Base-by-base conservation (phyloP, 257 asterid species). In the Solanum gandarillasii region DNA sequence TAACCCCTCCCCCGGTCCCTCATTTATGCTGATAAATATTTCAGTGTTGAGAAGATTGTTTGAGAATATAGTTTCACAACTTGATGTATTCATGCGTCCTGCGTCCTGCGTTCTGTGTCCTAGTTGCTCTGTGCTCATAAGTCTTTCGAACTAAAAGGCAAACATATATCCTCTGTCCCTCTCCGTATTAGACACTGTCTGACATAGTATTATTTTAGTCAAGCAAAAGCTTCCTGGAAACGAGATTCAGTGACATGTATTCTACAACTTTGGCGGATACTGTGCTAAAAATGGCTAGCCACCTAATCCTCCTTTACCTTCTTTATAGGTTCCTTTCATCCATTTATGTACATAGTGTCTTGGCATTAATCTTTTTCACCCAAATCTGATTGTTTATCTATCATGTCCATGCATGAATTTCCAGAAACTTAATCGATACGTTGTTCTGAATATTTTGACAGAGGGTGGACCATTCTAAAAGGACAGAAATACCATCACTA, bases 381-480 rank as follows among this genome's bases (percentile, higher is more conserved):
- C 31, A 48, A 82, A 31, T 48, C 31, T 82, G 43, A 82, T 82
- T 82, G 86, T 48, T 48, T 29, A 20, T 82, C 43, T 9, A 48
- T 48, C 68, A 82, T 18, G 86, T 16, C 25, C 27, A 4, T 46
- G 6, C 70, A 29, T 82, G 70, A 82, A 48, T 31, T 48, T 48
- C 70, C 70, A 48, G 70, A 5, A 48, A 29, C 31, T 35, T 82
- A 79, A 81, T 31, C 1, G 21, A 29, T 48, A 48, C 70, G 21
- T 48, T 46, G 29, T 23, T 79, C 29, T 48, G 41, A 18, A 31
- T 82, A 18, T 82, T 46, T 88, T 89, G 90, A 18, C 89, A 95
- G 99, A 93, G 95, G 98, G 31, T 96, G 99, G 99, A 96, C 98
- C 36, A 96, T 96, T 89, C 96, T 96, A 83, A 96, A 94, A 90